Evolutionary conservation across 2,329 filamentous ascomycete species (phyloP).

Genomic region (Microsporum ferrugineum): DNA sequence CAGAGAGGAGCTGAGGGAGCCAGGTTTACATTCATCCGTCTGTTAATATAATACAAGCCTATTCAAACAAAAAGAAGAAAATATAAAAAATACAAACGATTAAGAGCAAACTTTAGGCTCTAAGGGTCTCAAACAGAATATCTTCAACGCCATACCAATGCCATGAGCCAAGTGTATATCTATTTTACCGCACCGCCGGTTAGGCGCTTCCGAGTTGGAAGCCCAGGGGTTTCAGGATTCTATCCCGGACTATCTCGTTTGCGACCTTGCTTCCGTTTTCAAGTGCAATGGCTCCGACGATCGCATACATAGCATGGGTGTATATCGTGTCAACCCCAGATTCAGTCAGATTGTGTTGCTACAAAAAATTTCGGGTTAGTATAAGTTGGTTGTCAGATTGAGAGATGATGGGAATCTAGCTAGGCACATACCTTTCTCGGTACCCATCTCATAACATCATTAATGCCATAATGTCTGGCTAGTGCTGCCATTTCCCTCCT

Average conservation of each 20-base stretch:
- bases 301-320: constrained; percentile 66
- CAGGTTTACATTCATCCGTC: not conserved
- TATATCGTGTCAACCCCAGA: constrained; percentile 69
- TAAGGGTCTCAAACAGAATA: constrained; percentile 3
- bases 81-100: constrained; percentile 4
- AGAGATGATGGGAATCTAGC: not conserved
- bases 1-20: not conserved
- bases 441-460: constrained; percentile 74
- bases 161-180: constrained; percentile 7
- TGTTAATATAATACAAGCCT: constrained; percentile 6
- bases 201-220: constrained; percentile 23
- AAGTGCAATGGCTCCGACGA: constrained; percentile 79
- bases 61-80: not conserved
- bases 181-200: constrained; percentile 12
- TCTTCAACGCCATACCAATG: constrained; percentile 14
- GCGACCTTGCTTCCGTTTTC: constrained; percentile 74
- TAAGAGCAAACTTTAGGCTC: not conserved
- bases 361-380: not conserved
- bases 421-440: constrained; percentile 59
- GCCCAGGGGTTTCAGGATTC: constrained; percentile 51
- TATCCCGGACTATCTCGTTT: constrained; percentile 61
- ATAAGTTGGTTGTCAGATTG: not conserved
- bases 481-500: constrained; percentile 56
- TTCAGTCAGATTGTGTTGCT: constrained; percentile 55
- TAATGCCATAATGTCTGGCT: constrained; percentile 58